Conservation (phyloP, 192 early-diverging fungal species). For the Backusella tarrabulga region DNA sequence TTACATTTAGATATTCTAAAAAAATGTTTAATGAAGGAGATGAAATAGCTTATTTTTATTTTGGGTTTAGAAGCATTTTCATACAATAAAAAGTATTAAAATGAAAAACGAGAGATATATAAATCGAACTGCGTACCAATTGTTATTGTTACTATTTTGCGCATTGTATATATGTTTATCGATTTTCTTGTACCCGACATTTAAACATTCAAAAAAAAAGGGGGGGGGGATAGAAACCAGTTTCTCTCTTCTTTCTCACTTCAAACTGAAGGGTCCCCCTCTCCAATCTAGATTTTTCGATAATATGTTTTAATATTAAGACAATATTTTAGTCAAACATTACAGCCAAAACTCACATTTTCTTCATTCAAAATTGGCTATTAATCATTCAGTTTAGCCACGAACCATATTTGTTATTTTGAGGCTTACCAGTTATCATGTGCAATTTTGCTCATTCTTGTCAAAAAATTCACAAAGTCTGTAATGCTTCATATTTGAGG, state of each 20-base stretch:
- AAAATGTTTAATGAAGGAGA: too few relatives aligned
- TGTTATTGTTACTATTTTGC: neutral
- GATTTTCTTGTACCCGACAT: neutral
- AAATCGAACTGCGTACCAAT: neutral
- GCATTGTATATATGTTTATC: neutral
- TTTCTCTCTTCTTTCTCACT: too few relatives aligned
- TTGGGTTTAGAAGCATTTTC: neutral
- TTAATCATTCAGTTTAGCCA: neutral
- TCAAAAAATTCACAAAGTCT: neutral
- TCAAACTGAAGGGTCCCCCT: too few relatives aligned
- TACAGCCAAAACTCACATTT: neutral
- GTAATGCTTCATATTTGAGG: neutral
- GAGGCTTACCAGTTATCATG: neutral
- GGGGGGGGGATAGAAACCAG: neutral
- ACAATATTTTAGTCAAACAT: neutral
- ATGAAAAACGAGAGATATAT: neutral
- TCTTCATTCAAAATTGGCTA: neutral
- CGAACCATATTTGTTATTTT: neutral
- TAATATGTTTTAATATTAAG: neutral
- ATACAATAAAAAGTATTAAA: neutral
- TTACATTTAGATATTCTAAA: neutral
- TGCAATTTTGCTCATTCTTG: neutral
- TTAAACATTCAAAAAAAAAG: neutral
- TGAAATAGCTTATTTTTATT: neutral
- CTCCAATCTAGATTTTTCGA: too few relatives aligned